Evolutionary conservation across 805 yeast species (phyloP), one percentile per base, ranked within the genome.

Genomic region (Nakazawaea wickerhamii): DNA sequence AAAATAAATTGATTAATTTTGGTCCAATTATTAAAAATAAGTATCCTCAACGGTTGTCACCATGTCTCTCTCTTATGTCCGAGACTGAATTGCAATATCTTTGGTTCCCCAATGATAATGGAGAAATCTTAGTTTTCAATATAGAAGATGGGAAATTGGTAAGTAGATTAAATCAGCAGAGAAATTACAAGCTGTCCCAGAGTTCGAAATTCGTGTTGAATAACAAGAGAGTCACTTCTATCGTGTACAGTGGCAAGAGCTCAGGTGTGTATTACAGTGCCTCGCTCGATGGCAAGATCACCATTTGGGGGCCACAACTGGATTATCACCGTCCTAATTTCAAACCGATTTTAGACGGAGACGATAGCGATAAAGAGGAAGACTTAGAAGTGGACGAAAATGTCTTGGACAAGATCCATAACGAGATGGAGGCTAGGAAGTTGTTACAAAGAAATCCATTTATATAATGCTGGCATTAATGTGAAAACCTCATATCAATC

Each of bases 1-100:
- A 73, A 21, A 85, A 86, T 54, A 76, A 78, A 48, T 67, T 81
- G 26, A 68, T 82, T 25, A 85, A 84, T 50, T 86, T 81, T 57
- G 95, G 95, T 0, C 93, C 95, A 0, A 64, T 81, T 40, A 75
- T 86, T 2, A 71, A 89, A 44, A 84, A 86, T 59, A 74, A 76
- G 50, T 71, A 70, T 39, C 63, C 64, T 6, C 88, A 81, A 52
- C 71, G 75, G 11, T 61, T 79, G 1, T 77, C 79, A 19, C 69
- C 83, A 43, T 61, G 75, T 35, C 55, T 83, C 17, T 71, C 76
- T 40, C 77, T 79, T 1, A 48, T 58, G 0, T 52, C 54, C 9
- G 88, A 83, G 49, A 65, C 79, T 4, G 79, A 71, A 27, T 54
- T 70, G 5, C 84, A 77, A 45, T 73, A 74, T 49, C 58, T 85